Base-by-base conservation (phyloP, 495 filamentous ascomycete genomes). In the Lophiotrema nucula region DNA sequence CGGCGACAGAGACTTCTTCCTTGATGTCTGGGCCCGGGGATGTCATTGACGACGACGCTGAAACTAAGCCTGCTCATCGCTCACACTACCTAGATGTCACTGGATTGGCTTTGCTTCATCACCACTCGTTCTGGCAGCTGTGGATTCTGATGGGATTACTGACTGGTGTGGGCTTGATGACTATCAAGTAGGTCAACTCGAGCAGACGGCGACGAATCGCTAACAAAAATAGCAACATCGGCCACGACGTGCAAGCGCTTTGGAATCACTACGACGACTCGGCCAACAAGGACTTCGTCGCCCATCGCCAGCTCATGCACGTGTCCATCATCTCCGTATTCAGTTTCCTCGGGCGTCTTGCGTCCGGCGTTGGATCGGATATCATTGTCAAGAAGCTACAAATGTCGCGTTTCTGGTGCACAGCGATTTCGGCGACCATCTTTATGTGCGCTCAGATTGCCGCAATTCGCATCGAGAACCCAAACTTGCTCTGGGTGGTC, bases 81-180 rank as follows among this genome's bases (percentile, higher is more conserved):
- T 78, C 78, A 73, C 83, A 86, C 73, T 84, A 86, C 75, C 70
- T 84, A 88, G 93, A 97, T 85, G 88, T 98, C 68, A 87, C 91
- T 68, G 93, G 93, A 50, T 72, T 88, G 70, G 81, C 81, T 33
- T 79, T 98, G 73, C 77, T 96, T n/a, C 75, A 74, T 28, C 81
- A 78, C 43, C 59, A 85, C 48, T 89, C 96, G 47, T 98, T 97
- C 72, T 97, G 91, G 89, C 84, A 93, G 63, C 74, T 95, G 35
- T 97, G 90, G 69, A 64, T 81, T 47, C 82, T 95, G 33, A 87
- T 97, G 81, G 92, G 86, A 27, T 79, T 97, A 15, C 75, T 97
- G 58, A 90, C 90, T 18, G 93, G 93, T 38, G 88, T 96, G 67
- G 93, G 93, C 11, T 72, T 97, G 67, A 98, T 98, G 93, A 97